Evolutionary conservation across 352 stramenopile genomes (phyloP), one percentile per base, ranked within the genome.

Genomic region (Globisporangium nagaii): DNA sequence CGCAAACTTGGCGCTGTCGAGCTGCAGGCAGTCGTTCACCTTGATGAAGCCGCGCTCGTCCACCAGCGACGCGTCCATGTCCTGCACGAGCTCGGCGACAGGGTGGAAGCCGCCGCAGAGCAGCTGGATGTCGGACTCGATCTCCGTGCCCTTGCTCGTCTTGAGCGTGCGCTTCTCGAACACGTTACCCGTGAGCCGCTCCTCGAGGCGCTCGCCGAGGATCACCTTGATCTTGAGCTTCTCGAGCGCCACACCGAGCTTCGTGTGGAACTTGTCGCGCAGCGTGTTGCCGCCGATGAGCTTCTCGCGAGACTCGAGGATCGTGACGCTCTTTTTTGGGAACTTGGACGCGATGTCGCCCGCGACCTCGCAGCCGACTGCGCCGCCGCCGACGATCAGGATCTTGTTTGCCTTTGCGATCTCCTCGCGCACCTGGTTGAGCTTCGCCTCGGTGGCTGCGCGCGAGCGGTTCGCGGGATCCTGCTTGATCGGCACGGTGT

Each of bases 401-500:
- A 88, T 71, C 40, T 50, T 77, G n/a, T 66, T n/a, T 4, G 72
- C 72, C 4, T 53, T 63, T 13, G 62, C 64, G 31, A 86, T 80
- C 19, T 66, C 50, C 3, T 63, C 48, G 32, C 40, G 56, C 17
- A 73, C 61, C 25, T 73, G 53, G 3, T 58, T 25, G 11, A 85
- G 53, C 32, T 73, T 65, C 0, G 28, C 10, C 40, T 79, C 68
- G 0, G 60, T 69, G 20, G 31, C 15, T 2, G 48, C 44, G 4
- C 60, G 65, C 22, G 53, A 52, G n/a, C 32, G 67, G 46, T 71
- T 31, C n/a, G 60, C 46, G 46, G 36, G 22, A 34, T 67, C 62
- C 24, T 66, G 70, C 44, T 88, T 90, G 48, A 88, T 80, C 0
- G 78, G 78, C 42, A 68, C 60, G 4, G 73, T 63, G 71, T 86